Base-by-base conservation (phyloP, 257 asterid species). In the Nicotiana otophora region DNA sequence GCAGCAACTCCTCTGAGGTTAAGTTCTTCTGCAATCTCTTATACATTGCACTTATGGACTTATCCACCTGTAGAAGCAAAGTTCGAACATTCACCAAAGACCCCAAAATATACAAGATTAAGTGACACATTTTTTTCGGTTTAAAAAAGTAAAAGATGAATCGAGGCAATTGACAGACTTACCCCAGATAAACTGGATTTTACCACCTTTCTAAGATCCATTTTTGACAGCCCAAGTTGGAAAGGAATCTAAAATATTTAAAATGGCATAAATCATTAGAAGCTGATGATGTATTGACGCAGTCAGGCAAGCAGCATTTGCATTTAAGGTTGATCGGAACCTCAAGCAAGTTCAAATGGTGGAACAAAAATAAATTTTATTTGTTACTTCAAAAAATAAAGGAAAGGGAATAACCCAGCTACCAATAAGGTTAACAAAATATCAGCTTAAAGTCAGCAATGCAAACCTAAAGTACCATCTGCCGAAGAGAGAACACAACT, bases 101-200 rank as follows among this genome's bases (percentile, higher is more conserved):
- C 55, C 66, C 77, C 61, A 53, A 46, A 55, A 85, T 77, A n/a
- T 70, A 77, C 68, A 70, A n/a, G 78, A 42, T 23, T 23, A 11
- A 70, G 78, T 31, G 28, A 23, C 20, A 23, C 23, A 26, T 48
- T 46, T 46, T 70, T 51, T 51, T 48, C 34, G 7, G 4, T 74
- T 46, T 26, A 28, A 48, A 70, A 33, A 17, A 66, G 26, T 77
- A 72, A 55, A 78, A 30, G 65, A 61, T 12, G 26, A n/a, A 81
- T 8, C 30, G 58, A 23, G 39, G 72, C 28, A 23, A 81, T 19
- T 34, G 81, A 74, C 95, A 58, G 81, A 74, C 97, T 72, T 88
- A 96, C 99, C 95, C 98, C 99, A 39, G 98, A 90, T 86, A 96
- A 91, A 83, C 97, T 91, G 81, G 98, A 87, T 84, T 91, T 96